Base-by-base conservation (phyloP, 371 early-diverging fungal genomes). In the Circinella minor region DNA sequence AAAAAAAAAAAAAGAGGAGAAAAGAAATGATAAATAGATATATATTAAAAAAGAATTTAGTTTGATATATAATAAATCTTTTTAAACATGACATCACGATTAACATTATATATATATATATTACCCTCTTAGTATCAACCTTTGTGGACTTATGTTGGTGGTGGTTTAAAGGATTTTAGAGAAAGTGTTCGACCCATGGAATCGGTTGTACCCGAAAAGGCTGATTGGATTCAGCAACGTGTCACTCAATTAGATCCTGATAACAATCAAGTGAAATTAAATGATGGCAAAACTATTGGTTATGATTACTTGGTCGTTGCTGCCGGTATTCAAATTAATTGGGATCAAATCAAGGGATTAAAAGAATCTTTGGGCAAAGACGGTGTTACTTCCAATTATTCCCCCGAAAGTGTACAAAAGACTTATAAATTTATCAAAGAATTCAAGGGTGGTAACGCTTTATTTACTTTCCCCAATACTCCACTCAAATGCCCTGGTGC, bases 401-500 rank as follows among this genome's bases (percentile, higher is more conserved):
- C 90, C 65, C 77, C 84, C 9, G 83, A 90, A 34, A 89, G 88
- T 54, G 96, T 95, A 4, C 83, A 91, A 74, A 90, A 90, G 81
- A 93, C 94, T 0, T 85, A 82, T 69, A 82, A 92, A 74, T 92
- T 92, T 66, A 76, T 95, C 62, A 81, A 90, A 75, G 77, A 86
- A 14, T 90, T 93, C 75, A 90, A 88, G 74, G 91, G 90, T 38
- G 95, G 95, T 55, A 94, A 93, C 67, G 96, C 96, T 15, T 74
- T 96, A 61, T 96, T 96, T 76, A 96, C 95, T 27, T 93, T 95
- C 90, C 96, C 96, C 39, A 85, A 89, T 60, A 91, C 94, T 5
- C 95, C 96, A 8, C 87, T 96, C 77, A 95, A 95, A 81, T 95
- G 96, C 70, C 94, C 96, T 11, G 96, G 96, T 61, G 96, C 96